Base-by-base conservation (phyloP, 2,329 filamentous ascomycete genomes). In the Cladosporium austrohemisphaericum region DNA sequence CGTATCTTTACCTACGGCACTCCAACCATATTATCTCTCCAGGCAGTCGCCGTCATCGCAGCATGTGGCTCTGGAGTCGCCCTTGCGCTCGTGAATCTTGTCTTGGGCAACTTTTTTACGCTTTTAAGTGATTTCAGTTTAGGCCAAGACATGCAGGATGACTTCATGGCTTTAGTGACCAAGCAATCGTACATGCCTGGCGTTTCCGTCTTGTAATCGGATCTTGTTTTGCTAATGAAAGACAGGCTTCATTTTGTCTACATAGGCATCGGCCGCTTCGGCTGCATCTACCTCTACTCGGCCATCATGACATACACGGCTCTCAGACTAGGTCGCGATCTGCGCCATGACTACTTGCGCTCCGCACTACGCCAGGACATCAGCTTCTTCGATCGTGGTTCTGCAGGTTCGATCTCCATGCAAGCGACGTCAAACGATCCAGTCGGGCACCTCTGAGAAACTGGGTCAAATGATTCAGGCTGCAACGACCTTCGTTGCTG, bases 251-350 rank as follows among this genome's bases (percentile, higher is more conserved):
- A 83, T 64, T 81, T 89, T 59, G 77, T 89, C 49, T 80, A 81
- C 49, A 71, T 90, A 5, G 89, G 89, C 64, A 66, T 88, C 29
- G 84, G 71, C n/a, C 80, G 84, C 41, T 83, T 86, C 56, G 60
- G 69, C n/a, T 68, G 86, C 32, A 79, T 77, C 52, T 88, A 86
- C 54, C 68, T 83, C 51, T 52, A 26, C 53, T 58, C 52, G n/a
- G 56, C 70, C 1, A 57, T 59, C 26, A 59, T 79, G 19, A 78
- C 74, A 2, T 73, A 78, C 29, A 68, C 74, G 3, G 76, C 76
- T 2, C 73, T 74, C 47, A 68, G 75, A 9, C 75, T 76, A 4
- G 76, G 76, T 3, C 72, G 75, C 49, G 73, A 65, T 31, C 57
- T 69, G 38, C 65, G 86, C 22, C 73, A 83, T 29, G 74, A 81